Base-by-base conservation (phyloP, 176 grass and related monocot genomes). In the Phoenix dactylifera region DNA sequence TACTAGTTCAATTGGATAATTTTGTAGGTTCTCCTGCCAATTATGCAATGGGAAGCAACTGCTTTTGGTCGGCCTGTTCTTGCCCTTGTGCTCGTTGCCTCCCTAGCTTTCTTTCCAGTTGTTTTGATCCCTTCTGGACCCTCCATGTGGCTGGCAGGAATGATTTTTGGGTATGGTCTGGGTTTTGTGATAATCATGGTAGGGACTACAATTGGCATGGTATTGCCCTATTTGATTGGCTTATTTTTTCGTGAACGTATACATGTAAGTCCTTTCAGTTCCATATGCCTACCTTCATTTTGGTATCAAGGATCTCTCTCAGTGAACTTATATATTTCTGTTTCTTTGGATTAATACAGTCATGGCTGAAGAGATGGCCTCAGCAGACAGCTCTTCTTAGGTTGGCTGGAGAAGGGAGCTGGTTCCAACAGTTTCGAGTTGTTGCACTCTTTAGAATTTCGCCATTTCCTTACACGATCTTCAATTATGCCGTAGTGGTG, bases 31-130 rank as follows among this genome's bases (percentile, higher is more conserved):
- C 68, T 98, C 24, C 30, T 98, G 66, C 93, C 93, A 35, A 85
- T 98, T 16, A 92, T 98, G 74, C 66, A 55, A 73, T 98, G 93
- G 93, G 93, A 98, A 74, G 82, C 93, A 57, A 88, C 70, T 59
- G 83, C 87, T 5, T 98, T 98, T 55, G 87, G 76, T 1, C 69
- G 76, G 3, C 87, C 81, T 1, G 64, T 86, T 54, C 67, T 98
- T 64, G 81, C 81, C 1, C 6, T 92, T 0, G 93, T 98, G 59
- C 77, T 92, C 20, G 23, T 98, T 24, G 52, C 64, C n/a, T 98
- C 93, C 26, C 58, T 98, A 56, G 85, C 93, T 16, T 30, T 98
- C 26, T 89, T 98, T 66, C 93, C 93, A 0, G 63, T 73, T 65
- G 39, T 98, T 26, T 70, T 98, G 52, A 35, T 98, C 48, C 93